A percentile compares a stretch with the other conserved stretches of the same genome.
phyloP scores from a whole-genome alignment of 306 rosid species.

The Datisca glomerata region DNA sequence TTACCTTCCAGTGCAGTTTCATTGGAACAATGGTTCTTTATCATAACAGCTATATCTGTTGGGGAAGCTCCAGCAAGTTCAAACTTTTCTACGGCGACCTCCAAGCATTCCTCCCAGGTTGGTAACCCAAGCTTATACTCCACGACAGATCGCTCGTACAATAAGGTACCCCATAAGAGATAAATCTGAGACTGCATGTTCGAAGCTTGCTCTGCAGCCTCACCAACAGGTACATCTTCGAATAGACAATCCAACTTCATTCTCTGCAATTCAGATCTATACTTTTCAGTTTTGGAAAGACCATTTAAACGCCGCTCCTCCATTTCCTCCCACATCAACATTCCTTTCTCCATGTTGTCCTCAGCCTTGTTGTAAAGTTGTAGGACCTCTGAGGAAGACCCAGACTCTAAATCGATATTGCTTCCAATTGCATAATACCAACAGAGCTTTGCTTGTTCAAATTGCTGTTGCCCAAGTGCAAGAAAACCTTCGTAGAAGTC shows the following conservation, averaged over 20 bases:
- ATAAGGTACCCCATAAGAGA: conserved; percentile 80
- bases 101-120: conserved; percentile 94
- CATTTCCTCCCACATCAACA: conserved; percentile 75
- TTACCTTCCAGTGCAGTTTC: conserved; percentile 83
- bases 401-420: conserved; percentile 32
- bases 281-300: conserved; percentile 57
- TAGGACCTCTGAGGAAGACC: conserved; percentile 47
- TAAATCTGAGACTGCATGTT: conserved; percentile 72
- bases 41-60: conserved; percentile 84
- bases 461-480: conserved; percentile 81
- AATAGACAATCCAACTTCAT: conserved; percentile 53
- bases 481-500: conserved; percentile 79
- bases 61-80: conserved; percentile 92
- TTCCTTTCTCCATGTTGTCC: conserved; percentile 86
- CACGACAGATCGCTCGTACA: conserved; percentile 84
- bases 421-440: conserved; percentile 56
- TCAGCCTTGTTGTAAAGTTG: conserved; percentile 81
- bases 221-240: conserved; percentile 50
- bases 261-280: conserved; percentile 41
- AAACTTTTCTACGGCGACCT: conserved; percentile 81
- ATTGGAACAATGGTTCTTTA: conserved; percentile 93
- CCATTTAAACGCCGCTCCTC: conserved; percentile 78
- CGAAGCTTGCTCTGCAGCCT: conserved; percentile 59
- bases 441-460: conserved; percentile 82
- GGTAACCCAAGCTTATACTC: conserved; percentile 70